phyloP scores from a whole-genome alignment of 1,284 basidiomycete species.

The Malassezia japonica region DNA sequence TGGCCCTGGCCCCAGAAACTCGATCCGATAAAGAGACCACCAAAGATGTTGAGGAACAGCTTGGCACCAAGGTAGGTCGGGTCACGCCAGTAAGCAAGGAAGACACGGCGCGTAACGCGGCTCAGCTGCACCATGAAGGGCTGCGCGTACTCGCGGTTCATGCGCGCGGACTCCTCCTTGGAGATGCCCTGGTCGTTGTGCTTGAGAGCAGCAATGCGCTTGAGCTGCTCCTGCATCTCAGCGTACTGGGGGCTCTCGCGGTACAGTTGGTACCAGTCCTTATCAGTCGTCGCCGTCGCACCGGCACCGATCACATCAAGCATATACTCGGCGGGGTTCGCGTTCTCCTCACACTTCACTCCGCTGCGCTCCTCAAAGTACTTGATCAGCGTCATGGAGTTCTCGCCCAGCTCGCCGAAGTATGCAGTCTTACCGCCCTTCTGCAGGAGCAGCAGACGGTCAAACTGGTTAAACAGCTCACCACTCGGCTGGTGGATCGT shows the following conservation, averaged over 20 bases:
- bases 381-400: constrained; percentile 55
- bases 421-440: constrained; percentile 34
- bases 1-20: constrained; percentile 36
- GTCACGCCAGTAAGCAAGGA: constrained; percentile 45
- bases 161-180: constrained; percentile 10
- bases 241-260: constrained; percentile 20
- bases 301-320: constrained; percentile 42
- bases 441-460: constrained; percentile 33
- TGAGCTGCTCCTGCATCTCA: constrained; percentile 22
- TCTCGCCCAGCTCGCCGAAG: constrained; percentile 63
- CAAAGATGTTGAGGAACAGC: constrained; percentile 52
- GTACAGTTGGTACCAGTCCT: constrained; percentile 39
- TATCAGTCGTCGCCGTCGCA: constrained; percentile 31
- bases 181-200: background rate
- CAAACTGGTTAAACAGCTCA: constrained; percentile 34
- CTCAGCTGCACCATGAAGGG: constrained; percentile 30
- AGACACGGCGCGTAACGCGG: constrained; percentile 27
- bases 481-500: constrained; percentile 49
- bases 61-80: constrained; percentile 33
- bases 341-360: constrained; percentile 45
- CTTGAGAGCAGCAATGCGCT: constrained; percentile 8
- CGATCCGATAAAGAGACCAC: constrained; percentile 57
- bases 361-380: constrained; percentile 64
- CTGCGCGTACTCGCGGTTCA: constrained; percentile 38
- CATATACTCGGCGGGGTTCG: constrained; percentile 40